Base-by-base conservation (phyloP, 352 stramenopile species). In the Globisporangium nagaii region DNA sequence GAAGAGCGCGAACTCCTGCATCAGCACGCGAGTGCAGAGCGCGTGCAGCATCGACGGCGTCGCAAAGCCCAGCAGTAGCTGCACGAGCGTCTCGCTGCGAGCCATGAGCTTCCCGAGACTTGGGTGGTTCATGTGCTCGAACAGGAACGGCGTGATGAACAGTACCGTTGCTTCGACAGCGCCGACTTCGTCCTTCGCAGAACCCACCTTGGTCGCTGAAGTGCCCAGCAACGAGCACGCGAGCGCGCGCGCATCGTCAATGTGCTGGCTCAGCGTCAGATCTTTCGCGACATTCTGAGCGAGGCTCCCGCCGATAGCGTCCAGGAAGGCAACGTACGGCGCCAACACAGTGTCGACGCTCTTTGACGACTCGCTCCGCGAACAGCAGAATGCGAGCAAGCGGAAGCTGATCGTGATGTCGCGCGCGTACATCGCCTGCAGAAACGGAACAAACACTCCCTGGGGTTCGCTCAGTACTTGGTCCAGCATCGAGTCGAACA, bases 401-500 rank as follows among this genome's bases (percentile, higher is more conserved):
- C 84, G 81, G 36, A 87, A 90, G 17, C 77, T 78, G 32, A 92
- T 88, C 1, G 79, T 79, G 8, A 84, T 71, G 57, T 94, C 84
- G 17, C 72, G 75, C 17, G 68, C 62, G 53, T 90, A 65, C 79
- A 94, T 94, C 3, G 79, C 77, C 48, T 84, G 79, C n/a, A 94
- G 45, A 53, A 94, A 88, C 3, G 84, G 81, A 37, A 94, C 57
- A 53, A 84, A 91, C 9, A 90, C 54, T 13, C 90, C 76, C 17
- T 71, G 63, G 2, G 77, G 62, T 39, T 91, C 79, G 34, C 72
- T 86, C 28, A 94, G 59, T 17, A 90, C 75, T 62, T 90, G 84
- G 34, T 94, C 80, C 41, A 94, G 61, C 63, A 94, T 84, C 24
- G 74, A 92, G 60, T 90, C 76, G 36, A 92, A 82, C 3, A 90